These are phyloP conservation scores for Aspergillus intermedius DNA, from an alignment of 2,329 filamentous ascomycete species.

Conservation along the genomic window DNA sequence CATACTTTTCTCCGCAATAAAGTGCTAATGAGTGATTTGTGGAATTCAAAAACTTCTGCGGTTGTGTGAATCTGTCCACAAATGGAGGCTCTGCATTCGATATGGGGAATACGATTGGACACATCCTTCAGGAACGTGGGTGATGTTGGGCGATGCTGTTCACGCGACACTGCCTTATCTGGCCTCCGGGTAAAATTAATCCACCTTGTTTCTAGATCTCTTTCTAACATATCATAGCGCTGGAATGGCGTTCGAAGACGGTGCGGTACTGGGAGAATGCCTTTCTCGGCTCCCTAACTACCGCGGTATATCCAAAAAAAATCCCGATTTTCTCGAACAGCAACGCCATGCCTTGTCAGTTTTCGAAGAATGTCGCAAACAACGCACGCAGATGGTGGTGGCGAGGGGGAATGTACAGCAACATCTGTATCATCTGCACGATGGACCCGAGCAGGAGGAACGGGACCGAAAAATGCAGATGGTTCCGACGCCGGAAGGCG, in stretches of 20 bases:
- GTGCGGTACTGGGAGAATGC: constrained; percentile 51
- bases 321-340: constrained; percentile 22
- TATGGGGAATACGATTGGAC: constrained; percentile 53
- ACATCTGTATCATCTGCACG: constrained; percentile 55
- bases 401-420: constrained; percentile 56
- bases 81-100: constrained; percentile 56
- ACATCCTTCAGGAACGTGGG: constrained; percentile 50
- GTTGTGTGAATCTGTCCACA: constrained; percentile 53
- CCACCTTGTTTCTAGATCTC: background rate
- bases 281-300: constrained; percentile 42
- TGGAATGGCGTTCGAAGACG: constrained; percentile 58
- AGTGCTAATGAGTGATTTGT: background rate
- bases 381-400: constrained; percentile 55
- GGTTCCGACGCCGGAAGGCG: constrained; percentile 32
- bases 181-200: constrained; percentile 34
- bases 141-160: constrained; percentile 57
- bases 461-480: constrained; percentile 44
- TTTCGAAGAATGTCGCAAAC: constrained; percentile 54
- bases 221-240: constrained; percentile 34
- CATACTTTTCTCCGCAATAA: background rate
- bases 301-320: constrained; percentile 21
- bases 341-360: constrained; percentile 29
- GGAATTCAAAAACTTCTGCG: constrained; percentile 50
- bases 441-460: constrained; percentile 51
- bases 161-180: constrained; percentile 61